Base-by-base conservation (phyloP, 1,139 yeast genomes). In the Kluyveromyces sp. region DNA sequence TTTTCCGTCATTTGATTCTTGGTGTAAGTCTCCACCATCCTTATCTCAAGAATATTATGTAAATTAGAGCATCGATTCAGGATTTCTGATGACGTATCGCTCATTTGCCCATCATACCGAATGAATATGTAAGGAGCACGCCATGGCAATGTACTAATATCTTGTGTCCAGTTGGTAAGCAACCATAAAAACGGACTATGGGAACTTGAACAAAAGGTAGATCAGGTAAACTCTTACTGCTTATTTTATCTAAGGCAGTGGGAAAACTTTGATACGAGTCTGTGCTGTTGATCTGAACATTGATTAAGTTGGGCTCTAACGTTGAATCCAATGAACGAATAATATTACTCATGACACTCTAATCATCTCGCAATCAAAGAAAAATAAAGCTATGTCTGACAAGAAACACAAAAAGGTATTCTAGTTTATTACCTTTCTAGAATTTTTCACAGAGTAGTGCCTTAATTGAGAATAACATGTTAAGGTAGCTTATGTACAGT, bases 71-170 rank as follows among this genome's bases (percentile, higher is more conserved):
- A 61, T 41, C 60, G 60, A 5, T 56, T 50, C 7, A 59, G 52
- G 7, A 64, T 53, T 2, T 51, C 51, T 3, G 52, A 50, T 2
- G 59, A 39, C 7, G 56, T 43, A 50, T 60, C 65, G n/a, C 50
- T 57, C 6, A 64, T 51, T 1, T 65, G 54, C 0, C 76, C 79
- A 39, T 67, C 67, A 54, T 75, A 83, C 37, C 78, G 79, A 2
- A 90, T 70, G 58, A 76, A 89, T 5, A 92, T 56, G 59, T 92
- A 92, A 0, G 97, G 98, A 53, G 86, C 27, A 78, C 78, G 45
- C 94, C 92, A 66, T 90, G 97, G 7, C 94, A 70, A 61, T 92
- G 97, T 1, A 85, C 72, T 15, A 79, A 60, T 25, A 75, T 70
- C 28, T 75, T 74, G 54, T 76, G 78, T 0, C 83, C 85, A 0